Evolutionary conservation across 257 asterid species (phyloP), one percentile per base, ranked within the genome.

Genomic region (Petunia secreta): DNA sequence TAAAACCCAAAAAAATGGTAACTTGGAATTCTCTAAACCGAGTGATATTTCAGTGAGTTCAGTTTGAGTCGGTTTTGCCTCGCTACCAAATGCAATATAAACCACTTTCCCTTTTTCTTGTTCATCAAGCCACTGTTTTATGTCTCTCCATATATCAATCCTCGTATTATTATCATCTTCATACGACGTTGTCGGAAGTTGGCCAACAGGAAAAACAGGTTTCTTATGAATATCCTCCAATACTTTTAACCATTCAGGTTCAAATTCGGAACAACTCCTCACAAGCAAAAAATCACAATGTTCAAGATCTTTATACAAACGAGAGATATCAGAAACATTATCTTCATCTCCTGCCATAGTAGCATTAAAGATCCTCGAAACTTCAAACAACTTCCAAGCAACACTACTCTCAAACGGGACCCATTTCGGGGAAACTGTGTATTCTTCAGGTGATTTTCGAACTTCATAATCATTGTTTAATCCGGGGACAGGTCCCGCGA

Each of bases 391-490:
- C 44, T 75, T 82, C 11, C 15, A 84, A 14, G 86, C 86, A 2
- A 85, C 87, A 0, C 37, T 85, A 1, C 87, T 58, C n/a, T 85
- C 75, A 66, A 87, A 87, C 4, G 84, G 84, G 1, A 83, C 83
- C 90, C 88, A 85, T 53, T 79, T 54, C 2, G 85, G 88, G 36
- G 57, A 14, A 4, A 79, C 78, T 0, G 75, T 84, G 65, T 62
- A 86, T 13, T 86, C 89, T 36, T 86, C 83, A 5, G 83, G 82
- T 7, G 65, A 80, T 9, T 74, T 80, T 15, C 85, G 78, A 3
- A 14, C 46, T 1, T 40, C 80, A 2, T 62, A 82, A 25, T 5
- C 16, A 9, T 77, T 82, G n/a, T 69, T 69, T 40, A 74, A 65
- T 2, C 75, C 77, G 7, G 57, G 75, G 0, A 44, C 57, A 4